Base-by-base conservation (phyloP, 768 basidiomycete species). In the Imleria badia region DNA sequence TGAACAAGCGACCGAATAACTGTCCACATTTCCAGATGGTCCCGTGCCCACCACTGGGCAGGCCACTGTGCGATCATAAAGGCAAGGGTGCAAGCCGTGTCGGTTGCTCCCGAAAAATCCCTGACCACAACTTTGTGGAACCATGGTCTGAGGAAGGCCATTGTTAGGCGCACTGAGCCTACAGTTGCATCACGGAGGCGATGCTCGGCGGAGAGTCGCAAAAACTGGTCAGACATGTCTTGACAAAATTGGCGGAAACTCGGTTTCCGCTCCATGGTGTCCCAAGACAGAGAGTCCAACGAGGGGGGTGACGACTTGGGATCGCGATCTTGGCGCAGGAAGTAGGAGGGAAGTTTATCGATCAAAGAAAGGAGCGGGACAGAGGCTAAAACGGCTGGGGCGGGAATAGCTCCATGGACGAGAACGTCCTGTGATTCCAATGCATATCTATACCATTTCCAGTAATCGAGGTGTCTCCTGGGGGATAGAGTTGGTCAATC, bases 381-480 rank as follows among this genome's bases (percentile, higher is more conserved):
- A 15, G 89, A 90, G 17, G 86, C 74, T 19, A 87, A 75, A 52
- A 91, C 81, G 10, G 87, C 86, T 20, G 76, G 73, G 20, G 77
- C 74, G 33, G 89, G 86, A 55, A 91, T 81, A 61, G 78, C 81
- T 30, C 85, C 86, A 63, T 86, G 76, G 36, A 90, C 78, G 52
- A 91, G 83, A 33, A 89, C 87, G 54, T 83, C 81, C 65, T 91
- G 89, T 11, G 89, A 84, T 64, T 91, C 89, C 54, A 84, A 74
- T 11, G 86, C 85, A 63, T 83, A 87, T 54, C 82, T 81, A 55
- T 85, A 81, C 89, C 88, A 91, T 68, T 84, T 87, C 84, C 83
- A 85, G 66, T 88, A 81, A 58, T 86, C 80, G 29, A 73, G 67
- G 59, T 81, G 80, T 45, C 83, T 82, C 59, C 86, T 87, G 56